Percentiles rank a stretch among this genome's conserved stretches.
Evolutionary conservation across 768 basidiomycete genomes (phyloP).

Genomic region (Inosperma sp.): DNA sequence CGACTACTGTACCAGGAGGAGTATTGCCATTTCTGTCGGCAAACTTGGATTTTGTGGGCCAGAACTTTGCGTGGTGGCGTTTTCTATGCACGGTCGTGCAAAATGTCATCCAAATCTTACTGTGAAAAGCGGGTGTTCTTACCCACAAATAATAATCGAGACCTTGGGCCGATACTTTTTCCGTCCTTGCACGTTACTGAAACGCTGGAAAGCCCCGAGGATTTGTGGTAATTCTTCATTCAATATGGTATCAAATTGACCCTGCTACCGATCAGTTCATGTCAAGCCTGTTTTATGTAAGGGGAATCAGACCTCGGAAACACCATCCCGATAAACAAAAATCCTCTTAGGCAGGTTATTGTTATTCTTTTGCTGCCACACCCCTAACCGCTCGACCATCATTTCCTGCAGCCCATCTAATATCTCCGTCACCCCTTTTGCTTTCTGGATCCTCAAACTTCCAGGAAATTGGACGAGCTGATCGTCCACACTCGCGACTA

Average conservation of each 20-base stretch:
- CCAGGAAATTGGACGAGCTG: conserved; percentile 75
- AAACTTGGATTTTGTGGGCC: conserved; percentile 42
- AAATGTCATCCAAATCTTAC: too few relatives aligned
- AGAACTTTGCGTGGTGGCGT: conserved; percentile 62
- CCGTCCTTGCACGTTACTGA: conserved; percentile 39
- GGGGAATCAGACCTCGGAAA: conserved; percentile 57
- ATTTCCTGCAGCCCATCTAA: conserved; percentile 59
- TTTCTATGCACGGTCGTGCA: conserved; percentile 39
- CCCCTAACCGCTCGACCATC: conserved; percentile 63
- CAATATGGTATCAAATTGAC: conserved; percentile 65
- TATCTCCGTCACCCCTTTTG: too few relatives aligned
- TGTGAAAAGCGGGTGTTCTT: too few relatives aligned
- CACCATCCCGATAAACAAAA: conserved; percentile 75
- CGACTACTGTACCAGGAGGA: conserved; percentile 72
- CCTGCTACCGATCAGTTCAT: too few relatives aligned
- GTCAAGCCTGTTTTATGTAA: too few relatives aligned
- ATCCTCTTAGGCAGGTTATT: conserved; percentile 60
- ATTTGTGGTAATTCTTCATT: conserved; percentile 60
- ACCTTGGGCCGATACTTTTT: conserved; percentile 55
- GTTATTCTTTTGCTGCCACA: conserved; percentile 55
- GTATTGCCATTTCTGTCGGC: conserved; percentile 72
- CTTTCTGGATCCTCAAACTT: conserved; percentile 61
- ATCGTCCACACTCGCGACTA: conserved; percentile 71
- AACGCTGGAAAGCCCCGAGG: conserved; percentile 51
- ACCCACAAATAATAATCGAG: conserved; percentile 75